These are phyloP conservation scores for Diaporthe aspalathi DNA, from an alignment of 2,329 filamentous ascomycete genomes.

Conservation along the genomic window DNA sequence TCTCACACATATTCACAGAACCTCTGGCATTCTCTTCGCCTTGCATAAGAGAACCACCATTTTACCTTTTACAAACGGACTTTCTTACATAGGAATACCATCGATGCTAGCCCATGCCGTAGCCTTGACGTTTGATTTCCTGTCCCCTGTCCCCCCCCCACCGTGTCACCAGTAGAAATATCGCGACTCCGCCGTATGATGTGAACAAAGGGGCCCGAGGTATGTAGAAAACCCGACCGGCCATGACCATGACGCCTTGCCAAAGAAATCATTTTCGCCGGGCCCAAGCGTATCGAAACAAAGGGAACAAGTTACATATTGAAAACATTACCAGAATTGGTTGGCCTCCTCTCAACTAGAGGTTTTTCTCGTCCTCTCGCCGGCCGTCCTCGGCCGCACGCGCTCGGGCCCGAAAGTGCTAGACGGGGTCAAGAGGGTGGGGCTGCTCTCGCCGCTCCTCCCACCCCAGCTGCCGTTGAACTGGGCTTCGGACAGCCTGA, in stretches of 20 bases:
- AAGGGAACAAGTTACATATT: conserved; percentile 16
- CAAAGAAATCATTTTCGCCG: conserved; percentile 1
- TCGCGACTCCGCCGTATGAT: not conserved
- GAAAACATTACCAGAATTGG: conserved; percentile 24
- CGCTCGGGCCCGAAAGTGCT: conserved; percentile 14
- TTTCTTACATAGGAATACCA: conserved; percentile 11
- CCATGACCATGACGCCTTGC: conserved; percentile 12
- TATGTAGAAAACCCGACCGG: not conserved
- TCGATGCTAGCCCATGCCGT: not conserved
- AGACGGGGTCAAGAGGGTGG: conserved; percentile 14
- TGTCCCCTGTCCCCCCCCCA: not conserved
- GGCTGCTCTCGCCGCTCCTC: conserved; percentile 15
- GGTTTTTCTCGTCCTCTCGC: not conserved
- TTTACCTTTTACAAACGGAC: not conserved
- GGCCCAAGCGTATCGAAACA: conserved; percentile 1
- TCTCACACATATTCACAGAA: not conserved
- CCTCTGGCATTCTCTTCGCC: not conserved
- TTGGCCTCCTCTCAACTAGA: conserved; percentile 19
- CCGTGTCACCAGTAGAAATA: not conserved
- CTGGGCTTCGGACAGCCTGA: conserved; percentile 46
- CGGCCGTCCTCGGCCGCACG: conserved; percentile 19
- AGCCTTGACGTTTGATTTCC: not conserved
- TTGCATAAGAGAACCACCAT: not conserved
- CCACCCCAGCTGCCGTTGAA: not conserved
- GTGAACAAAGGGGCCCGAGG: not conserved